Evolutionary conservation across 495 filamentous ascomycete genomes (phyloP), one percentile per base, ranked within the genome.

Genomic region (Xylaria acuta): DNA sequence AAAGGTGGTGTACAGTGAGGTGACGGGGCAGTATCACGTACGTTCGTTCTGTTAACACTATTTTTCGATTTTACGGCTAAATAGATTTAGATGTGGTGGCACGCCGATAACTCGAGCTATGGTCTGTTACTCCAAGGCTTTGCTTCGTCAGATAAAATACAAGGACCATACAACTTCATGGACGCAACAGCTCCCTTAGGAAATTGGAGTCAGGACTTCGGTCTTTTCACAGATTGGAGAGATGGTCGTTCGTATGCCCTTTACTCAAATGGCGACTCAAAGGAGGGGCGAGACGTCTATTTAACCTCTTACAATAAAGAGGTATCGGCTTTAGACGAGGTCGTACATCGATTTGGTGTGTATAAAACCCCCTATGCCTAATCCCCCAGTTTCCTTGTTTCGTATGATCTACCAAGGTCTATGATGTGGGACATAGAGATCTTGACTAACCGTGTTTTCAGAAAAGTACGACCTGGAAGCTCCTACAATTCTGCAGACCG

Each of bases 171-270:
- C 63, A 75, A 36, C 1, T 84, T 84, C 38, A 76, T 81, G 14
- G 75, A 73, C 56, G 83, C 83, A 16, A 81, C 80, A 3, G 73
- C 82, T 36, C 83, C 83, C 14, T 75, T 84, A 1, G 83, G 83
- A 0, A 85, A 85, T 72, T 85, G 82, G 83, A 83, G 81, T 2
- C 84, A 85, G 53, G 84, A 85, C 59, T 84, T 85, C 67, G 83
- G 84, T 36, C 69, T 84, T 40, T 84, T 85, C 60, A 80, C 80
- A 14, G 84, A 85, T 59, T 82, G 80, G 73, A 84, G 82, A 67
- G 80, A 82, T 59, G 81, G 80, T 25, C 74, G 77, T 32, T 78
- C 79, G 0, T 85, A 85, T 64, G 78, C 82, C 3, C 74, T 85
- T 0, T 84, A 84, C 71, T 84, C 82, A 27, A 85, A 85, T 49